Conservation (phyloP, 169 alveolate species). For the Cardiosporidium cionae region DNA sequence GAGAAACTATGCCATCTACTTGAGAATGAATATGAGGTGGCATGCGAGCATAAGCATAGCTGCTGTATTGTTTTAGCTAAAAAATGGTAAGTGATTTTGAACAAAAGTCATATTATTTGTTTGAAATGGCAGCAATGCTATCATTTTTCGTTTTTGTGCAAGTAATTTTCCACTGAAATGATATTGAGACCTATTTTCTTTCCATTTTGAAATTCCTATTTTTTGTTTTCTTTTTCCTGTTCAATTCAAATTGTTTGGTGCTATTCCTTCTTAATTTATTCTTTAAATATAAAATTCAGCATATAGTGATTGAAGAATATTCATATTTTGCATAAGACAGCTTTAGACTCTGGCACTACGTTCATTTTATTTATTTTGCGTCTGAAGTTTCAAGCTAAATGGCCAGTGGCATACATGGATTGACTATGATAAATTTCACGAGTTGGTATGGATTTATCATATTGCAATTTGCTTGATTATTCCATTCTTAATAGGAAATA, state of each 20-base stretch:
- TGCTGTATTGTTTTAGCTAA: conserved; percentile 64
- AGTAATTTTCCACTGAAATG: no score
- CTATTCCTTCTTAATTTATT: no score
- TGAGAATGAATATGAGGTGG: conserved; percentile 50
- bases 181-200: no score
- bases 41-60: conserved; percentile 77
- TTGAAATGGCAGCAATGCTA: no score
- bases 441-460: conserved; percentile 10
- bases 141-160: no score
- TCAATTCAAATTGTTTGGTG: no score
- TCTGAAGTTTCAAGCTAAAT: conserved; percentile 38
- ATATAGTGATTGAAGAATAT: no score
- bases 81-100: conserved; percentile 15
- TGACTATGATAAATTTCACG: conserved; percentile 64
- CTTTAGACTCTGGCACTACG: not conserved
- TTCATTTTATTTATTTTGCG: not conserved
- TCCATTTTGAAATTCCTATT: no score
- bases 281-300: not conserved
- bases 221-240: no score
- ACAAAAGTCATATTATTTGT: no score
- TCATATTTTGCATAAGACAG: no score
- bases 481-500: not conserved
- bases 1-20: conserved; percentile 6
- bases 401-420: conserved; percentile 83
- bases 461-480: not conserved